Percentiles rank a stretch among this genome's conserved stretches.
These are phyloP conservation scores for Lepraria neglecta DNA, from an alignment of 495 filamentous ascomycete species.

Conservation along the genomic window DNA sequence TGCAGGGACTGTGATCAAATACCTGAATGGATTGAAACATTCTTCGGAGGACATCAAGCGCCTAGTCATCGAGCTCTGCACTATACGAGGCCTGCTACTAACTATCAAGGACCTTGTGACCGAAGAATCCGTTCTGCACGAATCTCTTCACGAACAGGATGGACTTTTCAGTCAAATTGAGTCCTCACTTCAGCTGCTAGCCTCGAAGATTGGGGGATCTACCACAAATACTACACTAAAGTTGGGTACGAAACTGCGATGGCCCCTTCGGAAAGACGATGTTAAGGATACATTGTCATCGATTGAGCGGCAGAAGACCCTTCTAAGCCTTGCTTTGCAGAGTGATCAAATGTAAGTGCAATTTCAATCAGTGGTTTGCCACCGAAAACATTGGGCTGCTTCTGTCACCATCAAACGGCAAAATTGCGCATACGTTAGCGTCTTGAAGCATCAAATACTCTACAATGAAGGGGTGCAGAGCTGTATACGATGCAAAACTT, in stretches of 20 bases:
- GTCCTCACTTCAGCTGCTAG: conserved; percentile 26
- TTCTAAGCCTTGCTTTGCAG: conserved; percentile 27
- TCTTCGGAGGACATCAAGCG: conserved; percentile 27
- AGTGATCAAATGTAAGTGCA: conserved; percentile 30
- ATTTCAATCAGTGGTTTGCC: background rate
- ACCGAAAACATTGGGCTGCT: background rate
- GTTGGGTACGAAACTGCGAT: conserved; percentile 24
- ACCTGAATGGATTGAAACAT: conserved; percentile 32
- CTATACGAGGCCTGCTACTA: conserved; percentile 26
- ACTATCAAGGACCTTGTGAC: conserved; percentile 26
- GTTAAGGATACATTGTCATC: conserved; percentile 23
- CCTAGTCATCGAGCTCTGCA: conserved; percentile 24
- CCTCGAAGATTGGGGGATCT: conserved; percentile 22
- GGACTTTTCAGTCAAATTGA: conserved; percentile 30
- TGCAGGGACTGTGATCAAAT: conserved; percentile 27
- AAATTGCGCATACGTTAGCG: too few relatives aligned
- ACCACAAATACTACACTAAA: conserved; percentile 18
- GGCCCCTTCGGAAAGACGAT: conserved; percentile 32
- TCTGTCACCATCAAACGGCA: too few relatives aligned
- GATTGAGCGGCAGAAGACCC: conserved; percentile 32
- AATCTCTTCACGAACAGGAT: conserved; percentile 23
- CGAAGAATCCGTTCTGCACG: conserved; percentile 24
- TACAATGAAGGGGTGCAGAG: too few relatives aligned
- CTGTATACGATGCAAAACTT: too few relatives aligned
- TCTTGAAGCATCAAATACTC: too few relatives aligned